These are phyloP conservation scores for Pycnococcus provasolii DNA, from an alignment of 139 green algal species.

Conservation along the genomic window DNA sequence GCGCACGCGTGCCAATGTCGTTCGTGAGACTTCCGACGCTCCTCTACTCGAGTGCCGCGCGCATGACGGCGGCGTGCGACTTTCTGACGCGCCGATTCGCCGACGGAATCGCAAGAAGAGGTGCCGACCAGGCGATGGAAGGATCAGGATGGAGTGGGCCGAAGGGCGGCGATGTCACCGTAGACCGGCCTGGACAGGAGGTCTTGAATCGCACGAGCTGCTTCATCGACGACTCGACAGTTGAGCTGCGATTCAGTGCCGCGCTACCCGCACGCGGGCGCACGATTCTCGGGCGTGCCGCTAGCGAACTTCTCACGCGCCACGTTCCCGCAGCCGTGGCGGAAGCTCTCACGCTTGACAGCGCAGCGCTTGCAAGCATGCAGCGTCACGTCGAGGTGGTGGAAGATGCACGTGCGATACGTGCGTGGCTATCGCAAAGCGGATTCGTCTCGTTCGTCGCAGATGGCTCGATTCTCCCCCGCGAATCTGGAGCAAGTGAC, in stretches of 20 bases:
- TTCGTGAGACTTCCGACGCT: not conserved
- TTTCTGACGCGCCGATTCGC: slow-evolving; percentile 48
- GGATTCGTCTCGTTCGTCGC: slow-evolving; percentile 55
- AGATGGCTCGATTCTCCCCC: slow-evolving; percentile 48
- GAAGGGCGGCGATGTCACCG: slow-evolving; percentile 59
- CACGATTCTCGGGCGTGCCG: slow-evolving; percentile 45
- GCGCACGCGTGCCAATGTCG: not conserved
- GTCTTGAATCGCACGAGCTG: slow-evolving; percentile 54
- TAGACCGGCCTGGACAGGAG: slow-evolving; percentile 45
- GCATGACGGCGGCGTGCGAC: slow-evolving; percentile 42
- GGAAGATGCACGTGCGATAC: slow-evolving; percentile 46
- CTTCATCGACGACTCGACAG: slow-evolving; percentile 18
- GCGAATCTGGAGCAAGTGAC: slow-evolving; percentile 36
- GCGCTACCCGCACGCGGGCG: slow-evolving; percentile 51
- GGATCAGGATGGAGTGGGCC: slow-evolving; percentile 42
- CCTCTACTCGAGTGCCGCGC: not conserved
- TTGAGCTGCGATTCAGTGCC: slow-evolving; percentile 59
- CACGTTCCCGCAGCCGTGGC: slow-evolving; percentile 41
- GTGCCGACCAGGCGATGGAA: slow-evolving; percentile 31
- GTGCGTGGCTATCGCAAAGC: slow-evolving; percentile 27
- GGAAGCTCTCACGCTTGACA: slow-evolving; percentile 26
- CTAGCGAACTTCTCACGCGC: slow-evolving; percentile 36
- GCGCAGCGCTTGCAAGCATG: slow-evolving; percentile 27
- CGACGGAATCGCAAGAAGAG: slow-evolving; percentile 23
- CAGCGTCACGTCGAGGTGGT: slow-evolving; percentile 39